Evolutionary conservation across 1,139 yeast genomes (phyloP).

Genomic region (Meyerozyma smithsonii): DNA sequence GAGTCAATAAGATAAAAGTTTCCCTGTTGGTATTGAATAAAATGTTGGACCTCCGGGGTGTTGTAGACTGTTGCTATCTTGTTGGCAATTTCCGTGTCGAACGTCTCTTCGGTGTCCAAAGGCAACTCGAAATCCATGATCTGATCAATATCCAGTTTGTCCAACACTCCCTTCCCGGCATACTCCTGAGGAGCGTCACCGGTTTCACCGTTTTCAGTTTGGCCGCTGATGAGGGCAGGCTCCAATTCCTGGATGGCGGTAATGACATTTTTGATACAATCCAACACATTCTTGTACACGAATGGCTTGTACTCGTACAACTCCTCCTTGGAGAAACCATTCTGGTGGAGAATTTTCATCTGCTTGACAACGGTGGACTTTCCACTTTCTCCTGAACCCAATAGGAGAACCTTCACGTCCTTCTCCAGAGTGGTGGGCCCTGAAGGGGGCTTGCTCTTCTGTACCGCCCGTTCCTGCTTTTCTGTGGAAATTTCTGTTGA

Average conservation of each 20-base stretch:
- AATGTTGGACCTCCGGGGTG: constrained; percentile 49
- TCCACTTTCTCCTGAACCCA: constrained; percentile 81
- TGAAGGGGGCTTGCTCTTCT: not conserved
- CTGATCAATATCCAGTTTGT: constrained; percentile 40
- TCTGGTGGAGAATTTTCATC: constrained; percentile 67
- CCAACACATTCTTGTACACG: constrained; percentile 63
- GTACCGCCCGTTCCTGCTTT: not conserved
- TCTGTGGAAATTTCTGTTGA: not conserved
- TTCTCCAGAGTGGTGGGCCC: constrained; percentile 15
- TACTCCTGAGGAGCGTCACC: constrained; percentile 7
- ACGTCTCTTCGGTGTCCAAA: constrained; percentile 41
- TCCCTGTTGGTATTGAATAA: constrained; percentile 59
- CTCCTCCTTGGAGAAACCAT: constrained; percentile 64
- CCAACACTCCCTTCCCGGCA: constrained; percentile 21
- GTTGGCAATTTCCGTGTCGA: constrained; percentile 41
- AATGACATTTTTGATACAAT: constrained; percentile 59
- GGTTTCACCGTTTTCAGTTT: constrained; percentile 7
- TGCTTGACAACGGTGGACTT: constrained; percentile 75
- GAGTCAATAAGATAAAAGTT: constrained; percentile 85
- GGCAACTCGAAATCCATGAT: constrained; percentile 47
- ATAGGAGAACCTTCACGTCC: constrained; percentile 57
- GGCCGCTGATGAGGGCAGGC: constrained; percentile 41
- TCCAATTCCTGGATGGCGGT: constrained; percentile 50
- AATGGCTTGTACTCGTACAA: constrained; percentile 62
- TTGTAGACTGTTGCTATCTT: constrained; percentile 51